A percentile compares a stretch with the other conserved stretches of the same genome.
These are phyloP conservation scores for Eurotiales sp. DNA, from an alignment of 2,329 filamentous ascomycete species.

Conservation along the genomic window DNA sequence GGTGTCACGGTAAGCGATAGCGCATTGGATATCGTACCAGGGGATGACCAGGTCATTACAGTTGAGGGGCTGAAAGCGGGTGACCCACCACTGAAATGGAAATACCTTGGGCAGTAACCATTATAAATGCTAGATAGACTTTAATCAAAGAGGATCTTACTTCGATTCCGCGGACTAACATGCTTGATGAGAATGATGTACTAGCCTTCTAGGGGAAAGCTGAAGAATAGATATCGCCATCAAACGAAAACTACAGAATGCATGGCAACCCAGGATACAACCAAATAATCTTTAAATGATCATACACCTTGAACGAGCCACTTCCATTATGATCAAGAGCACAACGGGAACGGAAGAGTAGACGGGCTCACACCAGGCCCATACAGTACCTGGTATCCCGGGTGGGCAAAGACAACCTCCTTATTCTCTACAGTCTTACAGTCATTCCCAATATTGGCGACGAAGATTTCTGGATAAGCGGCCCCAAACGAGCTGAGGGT, in stretches of 20 bases:
- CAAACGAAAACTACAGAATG: neutral
- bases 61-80: constrained; percentile 5
- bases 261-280: neutral
- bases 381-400: constrained; percentile 42
- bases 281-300: neutral
- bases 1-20: constrained; percentile 54
- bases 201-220: neutral
- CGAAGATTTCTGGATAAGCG: constrained; percentile 9
- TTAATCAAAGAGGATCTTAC: no score
- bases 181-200: no score
- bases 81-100: constrained; percentile 7
- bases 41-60: constrained; percentile 45
- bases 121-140: no score
- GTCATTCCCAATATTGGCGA: constrained; percentile 17
- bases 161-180: no score
- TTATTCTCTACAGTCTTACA: constrained; percentile 57
- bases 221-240: neutral
- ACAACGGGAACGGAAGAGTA: constrained; percentile 1
- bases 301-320: neutral
- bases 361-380: constrained; percentile 2
- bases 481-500: constrained; percentile 7
- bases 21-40: constrained; percentile 57
- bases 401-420: constrained; percentile 63
- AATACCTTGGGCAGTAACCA: constrained; percentile 9
- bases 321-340: constrained; percentile 2